Evolutionary conservation across 164 flowering plant species (phyloP).

Genomic region (Annona squamosa): DNA sequence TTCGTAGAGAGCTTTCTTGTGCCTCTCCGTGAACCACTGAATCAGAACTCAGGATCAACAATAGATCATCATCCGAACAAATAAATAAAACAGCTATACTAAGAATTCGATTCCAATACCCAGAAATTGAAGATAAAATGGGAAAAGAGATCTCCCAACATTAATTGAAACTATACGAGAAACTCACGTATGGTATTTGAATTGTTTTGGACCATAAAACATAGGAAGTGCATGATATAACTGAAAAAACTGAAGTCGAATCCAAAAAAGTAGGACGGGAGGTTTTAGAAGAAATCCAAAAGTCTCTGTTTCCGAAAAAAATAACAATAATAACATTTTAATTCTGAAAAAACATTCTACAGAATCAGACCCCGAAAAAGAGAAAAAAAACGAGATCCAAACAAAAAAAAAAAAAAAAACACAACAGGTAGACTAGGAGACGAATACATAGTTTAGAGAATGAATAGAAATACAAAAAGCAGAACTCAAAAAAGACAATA

Average conservation of each 20-base stretch:
- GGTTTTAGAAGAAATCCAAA: not conserved
- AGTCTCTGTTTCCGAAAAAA: not conserved
- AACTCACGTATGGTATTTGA: no score
- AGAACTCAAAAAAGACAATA: not conserved
- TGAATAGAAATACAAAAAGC: not conserved
- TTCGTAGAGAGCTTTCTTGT: constrained; percentile 66
- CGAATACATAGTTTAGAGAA: no score
- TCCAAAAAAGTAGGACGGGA: not conserved
- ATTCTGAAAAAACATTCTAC: no score
- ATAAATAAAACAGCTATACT: not conserved
- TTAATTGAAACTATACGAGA: no score
- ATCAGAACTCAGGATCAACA: constrained; percentile 2
- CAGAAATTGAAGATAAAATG: not conserved
- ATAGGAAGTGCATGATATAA: not conserved
- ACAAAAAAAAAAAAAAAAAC: no score
- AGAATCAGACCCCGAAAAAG: not conserved
- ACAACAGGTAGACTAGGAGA: no score
- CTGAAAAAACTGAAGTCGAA: not conserved
- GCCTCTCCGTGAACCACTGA: constrained; percentile 66
- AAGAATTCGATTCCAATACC: no score
- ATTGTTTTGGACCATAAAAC: no score
- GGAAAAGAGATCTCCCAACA: not conserved
- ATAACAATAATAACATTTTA: no score
- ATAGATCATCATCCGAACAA: not conserved
- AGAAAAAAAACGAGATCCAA: not conserved